These are phyloP conservation scores for Tetrapisispora namnaoensis DNA, from an alignment of 805 yeast genomes.

Conservation along the genomic window DNA sequence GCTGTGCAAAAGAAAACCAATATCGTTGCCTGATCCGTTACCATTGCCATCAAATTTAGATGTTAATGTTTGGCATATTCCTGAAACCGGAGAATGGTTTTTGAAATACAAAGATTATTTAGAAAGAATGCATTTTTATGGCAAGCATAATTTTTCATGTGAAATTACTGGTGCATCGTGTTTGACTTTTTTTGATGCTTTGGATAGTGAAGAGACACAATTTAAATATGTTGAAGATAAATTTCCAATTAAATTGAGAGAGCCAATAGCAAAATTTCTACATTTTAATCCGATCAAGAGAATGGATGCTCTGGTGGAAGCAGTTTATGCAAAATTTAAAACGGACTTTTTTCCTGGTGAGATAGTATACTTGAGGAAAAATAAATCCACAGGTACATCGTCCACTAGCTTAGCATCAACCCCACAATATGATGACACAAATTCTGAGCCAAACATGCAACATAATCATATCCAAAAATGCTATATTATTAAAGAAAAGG, in stretches of 20 bases:
- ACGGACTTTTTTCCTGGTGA: constrained; percentile 90
- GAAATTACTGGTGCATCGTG: constrained; percentile 93
- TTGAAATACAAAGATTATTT: constrained; percentile 65
- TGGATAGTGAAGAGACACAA: constrained; percentile 59
- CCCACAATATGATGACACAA: constrained; percentile 10
- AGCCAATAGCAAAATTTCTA: constrained; percentile 77
- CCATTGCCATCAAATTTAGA: constrained; percentile 45
- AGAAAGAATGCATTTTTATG: constrained; percentile 60
- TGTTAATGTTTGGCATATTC: constrained; percentile 69
- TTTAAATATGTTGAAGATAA: constrained; percentile 57
- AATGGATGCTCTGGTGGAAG: constrained; percentile 80
- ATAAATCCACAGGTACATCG: not conserved
- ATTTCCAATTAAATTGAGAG: constrained; percentile 87
- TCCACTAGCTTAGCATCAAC: constrained; percentile 8
- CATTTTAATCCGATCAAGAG: constrained; percentile 77
- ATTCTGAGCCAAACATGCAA: constrained; percentile 4
- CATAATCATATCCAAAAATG: constrained; percentile 19
- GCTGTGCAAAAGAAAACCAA: constrained; percentile 64
- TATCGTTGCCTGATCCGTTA: constrained; percentile 47
- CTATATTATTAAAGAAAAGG: constrained; percentile 73
- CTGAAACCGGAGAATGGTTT: constrained; percentile 87
- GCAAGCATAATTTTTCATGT: constrained; percentile 75
- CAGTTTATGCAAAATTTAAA: constrained; percentile 67
- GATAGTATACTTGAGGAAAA: constrained; percentile 47
- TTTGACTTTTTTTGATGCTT: constrained; percentile 83